Percentiles rank a stretch among this genome's conserved stretches.
Conservation (phyloP, 1,284 basidiomycete species). For the Sanghuangporus baumii region DNA sequence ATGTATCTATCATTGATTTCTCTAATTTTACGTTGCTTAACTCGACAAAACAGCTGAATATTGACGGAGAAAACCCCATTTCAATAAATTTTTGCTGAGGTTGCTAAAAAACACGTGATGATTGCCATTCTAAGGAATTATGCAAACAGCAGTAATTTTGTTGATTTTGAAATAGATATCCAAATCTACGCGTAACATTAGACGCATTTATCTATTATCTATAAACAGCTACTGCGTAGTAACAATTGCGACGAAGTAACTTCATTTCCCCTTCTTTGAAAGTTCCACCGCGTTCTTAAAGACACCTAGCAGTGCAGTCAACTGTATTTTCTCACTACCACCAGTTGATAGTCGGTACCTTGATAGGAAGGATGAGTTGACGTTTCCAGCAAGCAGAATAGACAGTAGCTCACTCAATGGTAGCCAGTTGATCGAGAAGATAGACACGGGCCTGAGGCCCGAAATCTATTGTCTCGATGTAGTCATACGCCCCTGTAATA, state of each 20-base stretch:
- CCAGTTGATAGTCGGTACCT: slow-evolving; percentile 93
- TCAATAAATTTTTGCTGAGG: no score
- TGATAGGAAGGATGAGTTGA: slow-evolving; percentile 1
- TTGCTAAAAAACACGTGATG: no score
- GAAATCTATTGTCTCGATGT: slow-evolving; percentile 81
- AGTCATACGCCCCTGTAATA: slow-evolving; percentile 90
- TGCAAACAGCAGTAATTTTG: no score
- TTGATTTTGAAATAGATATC: no score
- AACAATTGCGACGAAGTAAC: not conserved
- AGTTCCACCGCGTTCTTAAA: slow-evolving; percentile 92
- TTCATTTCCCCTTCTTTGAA: slow-evolving; percentile 28
- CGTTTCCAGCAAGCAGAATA: not conserved
- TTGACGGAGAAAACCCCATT: no score
- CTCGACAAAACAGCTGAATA: no score
- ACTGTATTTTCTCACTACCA: slow-evolving; percentile 90
- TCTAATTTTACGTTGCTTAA: no score
- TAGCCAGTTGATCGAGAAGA: slow-evolving; percentile 85
- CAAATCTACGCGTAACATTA: no score
- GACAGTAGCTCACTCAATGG: slow-evolving; percentile 69
- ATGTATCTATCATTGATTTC: no score
- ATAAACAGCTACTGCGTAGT: no score
- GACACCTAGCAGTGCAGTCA: slow-evolving; percentile 87
- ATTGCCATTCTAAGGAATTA: no score
- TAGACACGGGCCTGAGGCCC: slow-evolving; percentile 85
- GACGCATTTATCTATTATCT: no score